These are phyloP conservation scores for Myriangium duriaei DNA, from an alignment of 2,329 filamentous ascomycete species.

Conservation along the genomic window DNA sequence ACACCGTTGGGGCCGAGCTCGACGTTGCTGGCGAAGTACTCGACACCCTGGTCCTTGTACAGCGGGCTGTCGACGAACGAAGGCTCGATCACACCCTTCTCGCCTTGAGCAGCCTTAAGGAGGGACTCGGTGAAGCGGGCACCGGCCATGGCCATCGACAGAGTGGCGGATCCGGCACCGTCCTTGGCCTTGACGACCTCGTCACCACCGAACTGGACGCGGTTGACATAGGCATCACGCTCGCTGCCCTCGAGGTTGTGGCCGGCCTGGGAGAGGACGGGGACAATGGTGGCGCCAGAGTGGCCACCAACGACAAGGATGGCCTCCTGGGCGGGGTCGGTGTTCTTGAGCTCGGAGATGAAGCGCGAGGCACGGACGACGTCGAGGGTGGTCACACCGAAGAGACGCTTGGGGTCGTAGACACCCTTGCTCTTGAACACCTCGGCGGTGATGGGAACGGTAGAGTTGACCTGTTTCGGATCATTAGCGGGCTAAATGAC, in stretches of 20 bases:
- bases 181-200: constrained; percentile 99
- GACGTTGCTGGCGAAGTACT: constrained; percentile 93
- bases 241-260: constrained; percentile 73
- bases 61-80: constrained; percentile 94
- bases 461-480: constrained; percentile 68
- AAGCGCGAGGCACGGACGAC: constrained; percentile 96
- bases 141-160: constrained; percentile 98
- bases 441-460: constrained; percentile 93
- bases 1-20: constrained; percentile 95
- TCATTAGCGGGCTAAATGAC: constrained; percentile 3
- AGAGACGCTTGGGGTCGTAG: constrained; percentile 98
- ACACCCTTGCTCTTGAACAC: constrained; percentile 90
- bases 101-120: constrained; percentile 81
- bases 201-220: constrained; percentile 97
- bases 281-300: constrained; percentile 96
- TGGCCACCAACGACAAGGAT: constrained; percentile 95
- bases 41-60: constrained; percentile 95
- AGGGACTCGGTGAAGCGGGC: constrained; percentile 75
- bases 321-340: constrained; percentile 83
- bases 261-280: constrained; percentile 87
- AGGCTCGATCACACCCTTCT: constrained; percentile 91
- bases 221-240: constrained; percentile 67
- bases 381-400: constrained; percentile 98
- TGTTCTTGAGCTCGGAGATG: constrained; percentile 85
- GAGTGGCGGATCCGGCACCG: constrained; percentile 88